Percentiles rank a stretch among this genome's conserved stretches.
Conservation (phyloP, 2,329 filamentous ascomycete species). For the Catunica adiposa region DNA sequence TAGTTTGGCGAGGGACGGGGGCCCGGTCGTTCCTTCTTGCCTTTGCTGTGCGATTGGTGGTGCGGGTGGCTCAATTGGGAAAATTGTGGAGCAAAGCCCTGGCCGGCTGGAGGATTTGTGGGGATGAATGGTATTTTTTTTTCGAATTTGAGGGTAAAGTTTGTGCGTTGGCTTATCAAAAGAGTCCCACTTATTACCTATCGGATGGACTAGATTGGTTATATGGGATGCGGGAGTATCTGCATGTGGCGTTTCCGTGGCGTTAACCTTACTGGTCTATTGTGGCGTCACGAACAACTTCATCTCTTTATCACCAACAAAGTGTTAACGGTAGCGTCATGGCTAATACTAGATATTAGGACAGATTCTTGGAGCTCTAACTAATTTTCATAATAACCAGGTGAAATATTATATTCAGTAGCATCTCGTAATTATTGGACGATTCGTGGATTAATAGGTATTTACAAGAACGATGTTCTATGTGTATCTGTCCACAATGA, state of each 20-base stretch:
- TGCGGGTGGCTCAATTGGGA: constrained; percentile 12
- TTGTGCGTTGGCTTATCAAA: constrained; percentile 14
- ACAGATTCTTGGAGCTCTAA: no score
- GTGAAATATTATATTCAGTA: no score
- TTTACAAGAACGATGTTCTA: no score
- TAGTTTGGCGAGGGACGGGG: constrained; percentile 1
- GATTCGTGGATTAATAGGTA: no score
- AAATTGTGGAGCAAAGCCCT: constrained; percentile 14
- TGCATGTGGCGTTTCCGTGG: not conserved
- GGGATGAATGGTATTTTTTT: constrained; percentile 5
- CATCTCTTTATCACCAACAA: not conserved
- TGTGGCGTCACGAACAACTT: not conserved
- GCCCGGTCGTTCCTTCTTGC: not conserved
- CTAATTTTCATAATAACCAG: no score
- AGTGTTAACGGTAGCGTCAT: not conserved
- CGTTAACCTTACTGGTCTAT: not conserved
- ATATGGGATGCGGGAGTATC: not conserved
- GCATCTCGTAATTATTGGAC: no score
- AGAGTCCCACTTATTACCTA: constrained; percentile 2
- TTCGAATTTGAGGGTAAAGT: not conserved
- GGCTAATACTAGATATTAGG: no score
- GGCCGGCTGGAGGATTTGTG: constrained; percentile 10
- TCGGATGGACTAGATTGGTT: not conserved
- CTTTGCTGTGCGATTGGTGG: not conserved
- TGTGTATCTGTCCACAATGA: no score